Conservation (phyloP, 371 early-diverging fungal genomes). For the Funneliformis caledonium region DNA sequence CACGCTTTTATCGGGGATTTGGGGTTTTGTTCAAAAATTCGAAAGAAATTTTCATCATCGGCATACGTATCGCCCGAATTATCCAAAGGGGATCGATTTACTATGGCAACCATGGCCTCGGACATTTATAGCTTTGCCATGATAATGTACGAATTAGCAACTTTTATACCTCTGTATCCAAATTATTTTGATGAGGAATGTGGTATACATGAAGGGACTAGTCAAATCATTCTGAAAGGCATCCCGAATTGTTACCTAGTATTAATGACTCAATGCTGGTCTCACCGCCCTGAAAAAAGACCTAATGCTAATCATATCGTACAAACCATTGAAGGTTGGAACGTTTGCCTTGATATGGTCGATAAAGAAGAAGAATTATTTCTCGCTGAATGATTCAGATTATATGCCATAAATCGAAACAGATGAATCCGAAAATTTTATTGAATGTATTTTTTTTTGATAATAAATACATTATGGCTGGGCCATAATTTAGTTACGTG, state of each 20-base stretch:
- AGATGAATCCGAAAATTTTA: no score
- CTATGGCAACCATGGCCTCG: constrained; percentile 15
- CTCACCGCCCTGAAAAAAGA: background rate
- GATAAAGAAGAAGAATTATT: background rate
- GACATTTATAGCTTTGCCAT: constrained; percentile 37
- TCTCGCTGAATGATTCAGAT: background rate
- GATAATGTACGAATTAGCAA: constrained; percentile 30
- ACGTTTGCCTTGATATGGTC: background rate
- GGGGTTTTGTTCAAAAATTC: constrained; percentile 1
- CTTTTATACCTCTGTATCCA: constrained; percentile 9
- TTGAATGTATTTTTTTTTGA: no score
- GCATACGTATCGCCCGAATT: constrained; percentile 36
- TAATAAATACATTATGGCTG: no score
- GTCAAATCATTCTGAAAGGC: background rate
- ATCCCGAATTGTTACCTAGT: constrained; percentile 20
- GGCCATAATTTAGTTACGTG: no score
- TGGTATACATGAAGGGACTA: constrained; percentile 1
- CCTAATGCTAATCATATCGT: background rate
- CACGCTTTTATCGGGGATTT: constrained; percentile 25
- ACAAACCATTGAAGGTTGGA: background rate
- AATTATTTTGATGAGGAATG: background rate
- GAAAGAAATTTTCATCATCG: background rate
- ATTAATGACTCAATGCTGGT: constrained; percentile 29
- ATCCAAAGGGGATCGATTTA: background rate
- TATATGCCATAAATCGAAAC: no score